Percentiles rank a stretch among this genome's conserved stretches.
Evolutionary conservation across 768 basidiomycete species (phyloP).

Genomic region (Rhodotorula kratochvilovae): DNA sequence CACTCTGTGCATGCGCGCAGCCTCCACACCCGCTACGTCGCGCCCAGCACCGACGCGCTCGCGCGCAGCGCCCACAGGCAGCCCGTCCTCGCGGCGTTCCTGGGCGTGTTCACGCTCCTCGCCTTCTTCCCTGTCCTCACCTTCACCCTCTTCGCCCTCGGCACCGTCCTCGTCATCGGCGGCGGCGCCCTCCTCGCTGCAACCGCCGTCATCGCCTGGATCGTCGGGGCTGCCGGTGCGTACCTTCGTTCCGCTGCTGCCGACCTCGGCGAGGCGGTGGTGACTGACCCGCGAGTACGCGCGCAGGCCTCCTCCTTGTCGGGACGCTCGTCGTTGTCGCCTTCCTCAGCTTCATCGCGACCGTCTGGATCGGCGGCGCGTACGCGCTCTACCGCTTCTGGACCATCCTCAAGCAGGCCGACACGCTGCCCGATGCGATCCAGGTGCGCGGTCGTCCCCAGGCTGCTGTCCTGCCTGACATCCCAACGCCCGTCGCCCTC

Average conservation of each 20-base stretch:
- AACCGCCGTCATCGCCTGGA: conserved; percentile 5
- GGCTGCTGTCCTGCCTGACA: too few species aligned
- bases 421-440: conserved; percentile 20
- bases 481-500: not conserved
- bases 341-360: conserved; percentile 10
- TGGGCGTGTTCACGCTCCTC: conserved; percentile 11
- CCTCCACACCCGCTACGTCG: conserved; percentile 20
- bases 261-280: too few species aligned
- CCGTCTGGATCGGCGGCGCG: conserved; percentile 5
- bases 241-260: too few species aligned
- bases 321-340: conserved; percentile 12
- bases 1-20: not conserved
- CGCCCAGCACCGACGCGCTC: conserved; percentile 12
- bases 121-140: conserved; percentile 17
- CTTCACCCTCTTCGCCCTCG: conserved; percentile 19
- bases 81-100: conserved; percentile 18
- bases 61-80: not conserved
- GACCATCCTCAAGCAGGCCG: not conserved
- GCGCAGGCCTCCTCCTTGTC: conserved; percentile 19
- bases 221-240: conserved; percentile 26
- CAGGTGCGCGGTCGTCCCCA: not conserved
- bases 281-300: too few species aligned
- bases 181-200: conserved; percentile 13
- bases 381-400: conserved; percentile 24
- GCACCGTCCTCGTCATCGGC: conserved; percentile 16